These are phyloP conservation scores for Pseudopithomyces chartarum DNA, from an alignment of 2,329 filamentous ascomycete species.

Conservation along the genomic window DNA sequence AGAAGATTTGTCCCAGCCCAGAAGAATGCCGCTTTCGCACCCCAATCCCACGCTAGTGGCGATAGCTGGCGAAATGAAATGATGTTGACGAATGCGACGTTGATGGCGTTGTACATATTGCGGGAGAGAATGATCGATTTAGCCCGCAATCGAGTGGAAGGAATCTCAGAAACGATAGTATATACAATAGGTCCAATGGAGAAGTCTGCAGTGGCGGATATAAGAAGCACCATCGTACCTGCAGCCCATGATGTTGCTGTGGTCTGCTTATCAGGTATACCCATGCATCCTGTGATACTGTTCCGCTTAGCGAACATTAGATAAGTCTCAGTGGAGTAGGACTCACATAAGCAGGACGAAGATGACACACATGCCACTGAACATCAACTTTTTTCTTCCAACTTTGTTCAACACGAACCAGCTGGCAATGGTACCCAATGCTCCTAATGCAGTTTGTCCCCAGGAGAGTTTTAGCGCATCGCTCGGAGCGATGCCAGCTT, in stretches of 20 bases:
- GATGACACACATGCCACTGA: conserved; percentile 2
- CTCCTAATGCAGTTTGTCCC: conserved; percentile 35
- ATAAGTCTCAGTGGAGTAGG: no score
- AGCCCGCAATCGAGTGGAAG: conserved; percentile 78
- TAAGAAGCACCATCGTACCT: conserved; percentile 13
- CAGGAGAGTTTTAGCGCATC: conserved; percentile 54
- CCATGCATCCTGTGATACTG: conserved; percentile 2
- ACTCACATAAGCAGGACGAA: conserved; percentile 4
- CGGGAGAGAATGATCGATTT: conserved; percentile 86
- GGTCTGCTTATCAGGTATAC: neutral
- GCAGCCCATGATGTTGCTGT: conserved; percentile 45
- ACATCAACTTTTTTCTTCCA: conserved; percentile 4
- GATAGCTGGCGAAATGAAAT: conserved; percentile 59
- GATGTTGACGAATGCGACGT: conserved; percentile 78
- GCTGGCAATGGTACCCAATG: neutral
- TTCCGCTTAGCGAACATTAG: neutral
- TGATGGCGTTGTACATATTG: conserved; percentile 76
- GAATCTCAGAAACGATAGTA: conserved; percentile 81
- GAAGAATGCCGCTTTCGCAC: conserved; percentile 83
- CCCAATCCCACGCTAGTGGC: conserved; percentile 74
- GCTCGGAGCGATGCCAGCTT: conserved; percentile 41
- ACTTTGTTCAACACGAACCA: conserved; percentile 56
- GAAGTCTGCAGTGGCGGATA: conserved; percentile 70
- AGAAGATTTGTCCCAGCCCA: conserved; percentile 77
- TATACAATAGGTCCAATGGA: conserved; percentile 48